phyloP scores from a whole-genome alignment of 805 yeast genomes.

The Barnettozyma populi region DNA sequence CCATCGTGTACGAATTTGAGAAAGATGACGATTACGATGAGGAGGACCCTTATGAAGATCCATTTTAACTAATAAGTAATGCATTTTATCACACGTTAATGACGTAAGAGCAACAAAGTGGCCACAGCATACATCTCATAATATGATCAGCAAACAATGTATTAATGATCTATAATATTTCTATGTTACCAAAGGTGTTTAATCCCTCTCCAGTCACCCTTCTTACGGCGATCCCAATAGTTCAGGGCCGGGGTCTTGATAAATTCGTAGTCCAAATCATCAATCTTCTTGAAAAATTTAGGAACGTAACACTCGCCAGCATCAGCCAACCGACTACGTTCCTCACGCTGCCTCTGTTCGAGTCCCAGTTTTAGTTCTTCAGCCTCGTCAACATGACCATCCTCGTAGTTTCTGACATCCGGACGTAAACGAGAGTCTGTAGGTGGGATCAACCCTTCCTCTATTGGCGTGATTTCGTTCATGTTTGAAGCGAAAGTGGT shows the following conservation, averaged over 20 bases:
- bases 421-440: slow-evolving; percentile 91
- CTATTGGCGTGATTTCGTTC: slow-evolving; percentile 73
- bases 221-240: slow-evolving; percentile 77
- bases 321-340: slow-evolving; percentile 57
- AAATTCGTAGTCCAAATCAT: slow-evolving; percentile 45
- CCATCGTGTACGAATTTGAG: slow-evolving; percentile 92
- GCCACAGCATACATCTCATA: too few species aligned
- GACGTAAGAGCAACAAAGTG: too few species aligned
- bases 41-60: slow-evolving; percentile 97
- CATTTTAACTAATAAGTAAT: slow-evolving; percentile 45
- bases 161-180: neutral
- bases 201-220: slow-evolving; percentile 54
- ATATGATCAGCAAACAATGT: neutral
- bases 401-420: slow-evolving; percentile 69
- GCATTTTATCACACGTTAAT: neutral
- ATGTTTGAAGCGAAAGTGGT: slow-evolving; percentile 76
- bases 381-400: slow-evolving; percentile 64
- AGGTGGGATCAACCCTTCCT: slow-evolving; percentile 60
- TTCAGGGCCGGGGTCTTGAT: slow-evolving; percentile 43
- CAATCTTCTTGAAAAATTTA: slow-evolving; percentile 45
- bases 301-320: slow-evolving; percentile 46
- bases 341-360: slow-evolving; percentile 75
- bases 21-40: slow-evolving; percentile 98
- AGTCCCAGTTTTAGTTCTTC: slow-evolving; percentile 61
- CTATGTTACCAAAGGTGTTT: slow-evolving; percentile 47